Evolutionary conservation across 768 basidiomycete genomes (phyloP), one percentile per base, ranked within the genome.

Genomic region (Pleurotus tuber-regium): DNA sequence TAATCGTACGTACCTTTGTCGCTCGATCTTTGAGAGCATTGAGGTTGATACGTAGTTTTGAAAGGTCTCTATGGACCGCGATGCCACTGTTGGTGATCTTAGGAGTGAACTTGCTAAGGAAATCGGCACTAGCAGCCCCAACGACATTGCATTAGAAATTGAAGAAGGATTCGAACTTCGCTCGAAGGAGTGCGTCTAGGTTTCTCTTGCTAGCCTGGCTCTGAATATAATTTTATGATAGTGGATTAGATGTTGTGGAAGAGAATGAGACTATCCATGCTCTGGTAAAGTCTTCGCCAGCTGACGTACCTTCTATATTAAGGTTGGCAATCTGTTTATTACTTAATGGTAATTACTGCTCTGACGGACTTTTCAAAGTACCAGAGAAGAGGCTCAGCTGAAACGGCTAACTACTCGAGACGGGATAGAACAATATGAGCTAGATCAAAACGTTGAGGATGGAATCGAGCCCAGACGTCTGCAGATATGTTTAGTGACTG

Each of bases 101-200:
- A 54, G 58, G 3, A 40, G 41, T 3, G 58, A 65, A 41, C 50
- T 63, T 38, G 60, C 62, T 24, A 43, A 44, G 26, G 58, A 53
- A 2, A 41, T 63, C n/a, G 53, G 60, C 14, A 50, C 48, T 38
- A 26, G 50, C n/a, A 33, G n/a, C n/a, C n/a, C 26, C n/a, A 51
- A 21, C 10, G 36, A 40, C 8, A 35, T 63, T 11, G 54, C 12
- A 10, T 54, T 65, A 30, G 59, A 61, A 43, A 43, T 61, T 14
- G 48, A 48, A 3, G 63, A 56, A n/a, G 62, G 64, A 25, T 65
- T 63, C 35, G 58, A 59, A 42, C 53, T 65, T 2, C 56, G 58
- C 10, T 25, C 8, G 2, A 47, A 62, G 54, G 63, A 65, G 63
- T 65, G 51, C 46, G 56, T 41, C 21, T 8, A 35, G 38, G 14